Conservation (phyloP, 2,329 filamentous ascomycete genomes). For the Ophiostoma sp. region DNA sequence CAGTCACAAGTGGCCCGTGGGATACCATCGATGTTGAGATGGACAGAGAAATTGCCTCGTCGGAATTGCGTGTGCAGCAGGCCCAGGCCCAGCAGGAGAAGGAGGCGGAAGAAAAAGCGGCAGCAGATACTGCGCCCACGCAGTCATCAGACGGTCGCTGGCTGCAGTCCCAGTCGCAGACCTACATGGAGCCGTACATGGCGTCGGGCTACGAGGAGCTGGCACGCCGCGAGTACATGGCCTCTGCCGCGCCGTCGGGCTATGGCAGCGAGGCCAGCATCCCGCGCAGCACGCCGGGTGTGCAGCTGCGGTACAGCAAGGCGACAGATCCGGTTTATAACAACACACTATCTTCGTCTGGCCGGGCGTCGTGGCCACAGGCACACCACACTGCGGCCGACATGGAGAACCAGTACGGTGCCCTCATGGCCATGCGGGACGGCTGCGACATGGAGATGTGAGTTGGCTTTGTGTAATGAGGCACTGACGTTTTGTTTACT, state of each 20-base stretch:
- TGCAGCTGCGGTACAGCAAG: constrained; percentile 42
- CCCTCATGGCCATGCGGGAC: constrained; percentile 38
- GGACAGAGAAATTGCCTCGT: constrained; percentile 56
- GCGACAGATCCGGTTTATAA: constrained; percentile 67
- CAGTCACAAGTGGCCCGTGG: constrained; percentile 43
- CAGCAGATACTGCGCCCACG: constrained; percentile 34
- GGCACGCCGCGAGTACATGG: constrained; percentile 58
- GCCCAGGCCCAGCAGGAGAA: not conserved
- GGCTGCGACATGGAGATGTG: constrained; percentile 26
- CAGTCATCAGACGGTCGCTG: constrained; percentile 53
- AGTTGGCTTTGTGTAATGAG: not conserved
- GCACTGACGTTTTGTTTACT: not conserved
- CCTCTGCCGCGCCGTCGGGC: constrained; percentile 26
- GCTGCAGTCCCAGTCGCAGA: constrained; percentile 36
- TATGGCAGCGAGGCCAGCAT: constrained; percentile 13
- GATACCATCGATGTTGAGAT: constrained; percentile 39
- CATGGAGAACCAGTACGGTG: constrained; percentile 66
- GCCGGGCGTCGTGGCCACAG: constrained; percentile 39
- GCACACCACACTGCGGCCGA: constrained; percentile 54
- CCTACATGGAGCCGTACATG: constrained; percentile 76
- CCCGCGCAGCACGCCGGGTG: constrained; percentile 16
- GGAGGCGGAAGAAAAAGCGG: no score
- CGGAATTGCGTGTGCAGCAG: constrained; percentile 59
- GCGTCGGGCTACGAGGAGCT: constrained; percentile 70
- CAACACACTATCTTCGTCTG: constrained; percentile 29